phyloP scores from a whole-genome alignment of 2,329 filamentous ascomycete genomes.

The Verticillium zaregamsianum region DNA sequence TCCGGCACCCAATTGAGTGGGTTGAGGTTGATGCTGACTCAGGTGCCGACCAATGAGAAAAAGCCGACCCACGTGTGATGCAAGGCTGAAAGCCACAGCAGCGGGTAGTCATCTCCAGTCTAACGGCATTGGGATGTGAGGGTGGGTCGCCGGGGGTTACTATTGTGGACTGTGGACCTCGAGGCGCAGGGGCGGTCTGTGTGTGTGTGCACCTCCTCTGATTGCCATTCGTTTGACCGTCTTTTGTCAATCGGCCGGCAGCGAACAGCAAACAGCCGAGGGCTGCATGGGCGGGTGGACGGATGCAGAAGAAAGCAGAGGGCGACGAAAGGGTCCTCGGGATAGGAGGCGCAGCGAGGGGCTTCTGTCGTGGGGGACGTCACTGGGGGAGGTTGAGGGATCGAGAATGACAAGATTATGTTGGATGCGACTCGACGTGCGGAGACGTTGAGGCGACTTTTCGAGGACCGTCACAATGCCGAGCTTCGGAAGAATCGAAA shows the following conservation, averaged over 20 bases:
- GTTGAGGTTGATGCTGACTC: conserved; percentile 18
- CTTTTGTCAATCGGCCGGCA: background rate
- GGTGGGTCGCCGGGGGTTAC: background rate
- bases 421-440: background rate
- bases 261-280: background rate
- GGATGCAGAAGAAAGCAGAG: background rate
- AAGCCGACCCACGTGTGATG: conserved; percentile 23
- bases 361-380: background rate
- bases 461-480: background rate
- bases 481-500: background rate
- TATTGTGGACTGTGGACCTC: background rate
- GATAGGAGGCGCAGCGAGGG: background rate
- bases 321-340: background rate
- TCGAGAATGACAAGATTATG: background rate
- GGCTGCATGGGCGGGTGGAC: background rate
- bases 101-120: background rate
- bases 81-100: conserved; percentile 19
- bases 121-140: background rate
- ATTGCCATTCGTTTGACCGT: background rate
- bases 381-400: background rate
- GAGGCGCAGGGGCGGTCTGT: background rate
- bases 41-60: conserved; percentile 7
- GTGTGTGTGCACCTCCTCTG: background rate
- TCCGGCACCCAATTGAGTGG: background rate
- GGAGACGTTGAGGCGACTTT: background rate